phyloP scores from a whole-genome alignment of 805 yeast genomes.

The Candida vartiovaarae region DNA sequence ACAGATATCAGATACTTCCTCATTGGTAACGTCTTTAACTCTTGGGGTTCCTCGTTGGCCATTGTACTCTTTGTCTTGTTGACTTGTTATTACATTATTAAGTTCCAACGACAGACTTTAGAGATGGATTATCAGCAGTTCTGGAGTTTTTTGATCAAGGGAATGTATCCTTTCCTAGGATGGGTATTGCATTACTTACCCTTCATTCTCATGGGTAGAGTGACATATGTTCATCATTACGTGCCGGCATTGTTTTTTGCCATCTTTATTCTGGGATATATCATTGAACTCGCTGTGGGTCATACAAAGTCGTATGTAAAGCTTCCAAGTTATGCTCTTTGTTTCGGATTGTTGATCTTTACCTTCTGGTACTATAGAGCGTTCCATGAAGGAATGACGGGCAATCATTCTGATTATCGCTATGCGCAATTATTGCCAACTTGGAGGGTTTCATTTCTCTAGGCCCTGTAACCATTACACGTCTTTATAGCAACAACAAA shows the following conservation, averaged over 20 bases:
- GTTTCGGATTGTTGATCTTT: slow-evolving; percentile 30
- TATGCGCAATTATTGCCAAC: slow-evolving; percentile 47
- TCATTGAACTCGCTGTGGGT: slow-evolving; percentile 35
- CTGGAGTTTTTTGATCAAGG: slow-evolving; percentile 57
- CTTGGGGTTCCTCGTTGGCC: slow-evolving; percentile 64
- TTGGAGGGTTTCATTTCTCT: slow-evolving; percentile 38
- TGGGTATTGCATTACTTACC: slow-evolving; percentile 78
- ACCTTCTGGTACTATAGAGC: slow-evolving; percentile 45
- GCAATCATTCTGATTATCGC: slow-evolving; percentile 38
- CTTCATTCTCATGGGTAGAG: slow-evolving; percentile 77
- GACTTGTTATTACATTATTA: slow-evolving; percentile 27
- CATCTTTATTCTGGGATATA: slow-evolving; percentile 46
- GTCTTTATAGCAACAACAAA: neutral
- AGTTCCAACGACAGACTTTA: slow-evolving; percentile 88
- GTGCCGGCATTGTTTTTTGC: slow-evolving; percentile 80
- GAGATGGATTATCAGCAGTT: slow-evolving; percentile 33
- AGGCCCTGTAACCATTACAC: no score
- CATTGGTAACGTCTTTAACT: slow-evolving; percentile 71
- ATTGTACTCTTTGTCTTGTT: slow-evolving; percentile 43
- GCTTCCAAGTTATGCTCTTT: neutral
- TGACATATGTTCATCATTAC: slow-evolving; percentile 81
- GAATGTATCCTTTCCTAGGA: slow-evolving; percentile 71
- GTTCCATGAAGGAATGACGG: slow-evolving; percentile 76
- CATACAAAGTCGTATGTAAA: slow-evolving; percentile 18
- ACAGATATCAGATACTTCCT: slow-evolving; percentile 55